phyloP scores from a whole-genome alignment of 768 basidiomycete genomes.

The Lentinula guzmanii region DNA sequence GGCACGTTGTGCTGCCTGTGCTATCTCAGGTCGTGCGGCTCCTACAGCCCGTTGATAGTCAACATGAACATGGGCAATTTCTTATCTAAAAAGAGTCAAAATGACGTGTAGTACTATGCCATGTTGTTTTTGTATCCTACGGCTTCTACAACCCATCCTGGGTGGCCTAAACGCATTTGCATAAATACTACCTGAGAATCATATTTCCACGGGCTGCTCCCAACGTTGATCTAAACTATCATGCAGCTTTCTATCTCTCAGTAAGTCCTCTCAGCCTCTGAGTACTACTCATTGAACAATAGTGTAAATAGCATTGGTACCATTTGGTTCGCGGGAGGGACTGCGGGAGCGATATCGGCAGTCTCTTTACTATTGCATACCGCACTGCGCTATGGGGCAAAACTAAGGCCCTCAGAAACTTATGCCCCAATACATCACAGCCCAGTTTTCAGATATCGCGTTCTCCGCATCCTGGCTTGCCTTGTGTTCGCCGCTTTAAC shows the following conservation, averaged over 20 bases:
- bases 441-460: not conserved
- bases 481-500: not conserved
- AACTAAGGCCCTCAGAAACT: not conserved
- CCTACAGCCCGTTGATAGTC: not conserved
- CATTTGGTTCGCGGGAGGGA: not conserved
- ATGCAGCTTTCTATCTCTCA: not conserved
- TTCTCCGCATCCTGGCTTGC: constrained; percentile 3
- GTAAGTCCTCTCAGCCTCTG: not conserved
- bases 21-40: not conserved
- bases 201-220: not conserved
- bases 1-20: no score
- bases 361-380: not conserved
- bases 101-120: not conserved
- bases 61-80: not conserved
- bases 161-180: no score
- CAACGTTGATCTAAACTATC: not conserved
- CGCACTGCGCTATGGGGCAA: not conserved
- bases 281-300: not conserved
- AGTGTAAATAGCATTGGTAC: not conserved
- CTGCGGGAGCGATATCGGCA: not conserved
- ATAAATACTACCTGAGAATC: no score
- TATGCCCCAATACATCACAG: not conserved
- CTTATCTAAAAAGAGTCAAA: not conserved
- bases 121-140: no score
- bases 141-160: no score